Conservation (phyloP, 306 rosid genomes). For the Pterocarpus santalinus region DNA sequence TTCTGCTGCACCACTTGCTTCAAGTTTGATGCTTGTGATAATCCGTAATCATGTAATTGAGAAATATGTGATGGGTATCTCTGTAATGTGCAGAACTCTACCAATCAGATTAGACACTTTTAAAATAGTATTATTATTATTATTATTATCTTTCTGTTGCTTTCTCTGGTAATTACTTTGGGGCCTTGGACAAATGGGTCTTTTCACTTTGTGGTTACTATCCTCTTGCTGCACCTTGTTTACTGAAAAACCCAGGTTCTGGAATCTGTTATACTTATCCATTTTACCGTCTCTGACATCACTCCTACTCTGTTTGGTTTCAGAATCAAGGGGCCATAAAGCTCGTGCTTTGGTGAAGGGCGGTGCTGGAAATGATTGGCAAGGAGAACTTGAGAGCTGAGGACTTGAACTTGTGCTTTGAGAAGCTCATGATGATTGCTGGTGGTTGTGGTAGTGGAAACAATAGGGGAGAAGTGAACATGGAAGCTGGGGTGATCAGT, state of each 20-base stretch:
- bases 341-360: background rate
- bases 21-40: background rate
- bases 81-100: conserved; percentile 14
- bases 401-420: conserved; percentile 85
- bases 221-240: conserved; percentile 20
- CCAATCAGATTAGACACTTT: conserved; percentile 4
- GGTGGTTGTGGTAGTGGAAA: conserved; percentile 56
- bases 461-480: conserved; percentile 55
- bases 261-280: conserved; percentile 41
- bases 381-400: conserved; percentile 63
- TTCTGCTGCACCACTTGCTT: background rate
- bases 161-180: conserved; percentile 33
- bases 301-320: conserved; percentile 1
- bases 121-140: background rate
- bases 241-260: conserved; percentile 32
- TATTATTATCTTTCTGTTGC: background rate
- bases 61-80: conserved; percentile 24
- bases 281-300: background rate
- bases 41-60: background rate
- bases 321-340: background rate
- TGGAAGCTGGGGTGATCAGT: conserved; percentile 66
- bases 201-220: conserved; percentile 31
- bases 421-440: conserved; percentile 77
- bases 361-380: conserved; percentile 59
- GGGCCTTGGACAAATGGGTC: conserved; percentile 40